phyloP scores from a whole-genome alignment of 176 grass and related monocot genomes.

The Guadua angustifolia region DNA sequence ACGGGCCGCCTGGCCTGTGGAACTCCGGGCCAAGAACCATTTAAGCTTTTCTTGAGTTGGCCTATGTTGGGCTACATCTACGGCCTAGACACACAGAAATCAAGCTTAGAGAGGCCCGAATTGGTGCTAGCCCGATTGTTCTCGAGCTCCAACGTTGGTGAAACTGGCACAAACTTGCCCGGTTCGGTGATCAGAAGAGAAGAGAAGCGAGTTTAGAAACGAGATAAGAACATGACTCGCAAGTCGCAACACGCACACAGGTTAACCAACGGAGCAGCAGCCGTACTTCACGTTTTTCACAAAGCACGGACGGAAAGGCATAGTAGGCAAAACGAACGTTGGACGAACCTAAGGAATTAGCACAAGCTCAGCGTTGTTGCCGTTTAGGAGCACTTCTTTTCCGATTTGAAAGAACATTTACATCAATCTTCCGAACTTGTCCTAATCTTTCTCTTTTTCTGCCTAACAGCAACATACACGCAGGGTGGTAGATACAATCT shows the following conservation, averaged over 20 bases:
- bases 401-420: conserved; percentile 20
- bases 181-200: too few relatives aligned
- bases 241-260: too few relatives aligned
- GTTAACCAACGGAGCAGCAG: too few relatives aligned
- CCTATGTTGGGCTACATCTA: neutral
- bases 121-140: neutral
- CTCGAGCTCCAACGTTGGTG: neutral
- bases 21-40: neutral
- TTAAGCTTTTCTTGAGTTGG: neutral
- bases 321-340: neutral
- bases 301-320: too few relatives aligned
- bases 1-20: neutral
- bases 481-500: neutral
- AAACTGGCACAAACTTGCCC: too few relatives aligned
- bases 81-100: neutral
- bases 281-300: too few relatives aligned
- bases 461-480: too few relatives aligned
- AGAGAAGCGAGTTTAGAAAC: too few relatives aligned
- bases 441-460: neutral
- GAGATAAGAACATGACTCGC: too few relatives aligned
- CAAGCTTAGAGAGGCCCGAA: neutral
- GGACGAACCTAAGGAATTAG: neutral
- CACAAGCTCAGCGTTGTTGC: too few relatives aligned
- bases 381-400: neutral
- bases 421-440: neutral